phyloP scores from a whole-genome alignment of 768 basidiomycete species.

The Coprinopsis marcescibilis region DNA sequence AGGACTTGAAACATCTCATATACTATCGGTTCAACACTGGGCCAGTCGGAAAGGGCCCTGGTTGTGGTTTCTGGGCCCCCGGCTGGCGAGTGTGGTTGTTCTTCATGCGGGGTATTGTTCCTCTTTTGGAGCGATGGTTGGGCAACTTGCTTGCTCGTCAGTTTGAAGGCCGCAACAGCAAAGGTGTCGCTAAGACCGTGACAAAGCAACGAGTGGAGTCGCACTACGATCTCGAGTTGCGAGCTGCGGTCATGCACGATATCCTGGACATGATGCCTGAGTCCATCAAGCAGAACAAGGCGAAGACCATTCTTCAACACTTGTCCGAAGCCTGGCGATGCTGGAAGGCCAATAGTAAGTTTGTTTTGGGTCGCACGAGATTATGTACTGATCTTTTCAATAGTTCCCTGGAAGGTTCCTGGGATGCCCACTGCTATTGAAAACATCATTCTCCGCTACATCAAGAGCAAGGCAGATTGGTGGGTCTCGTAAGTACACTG shows the following conservation, averaged over 20 bases:
- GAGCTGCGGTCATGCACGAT: constrained; percentile 99
- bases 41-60: constrained; percentile 98
- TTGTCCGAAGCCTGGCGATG: constrained; percentile 98
- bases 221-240: constrained; percentile 94
- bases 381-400: constrained; percentile 1
- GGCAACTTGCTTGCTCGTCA: constrained; percentile 97
- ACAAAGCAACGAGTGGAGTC: constrained; percentile 99
- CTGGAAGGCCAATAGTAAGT: constrained; percentile 86
- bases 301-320: constrained; percentile 99
- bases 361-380: background rate
- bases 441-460: constrained; percentile 97
- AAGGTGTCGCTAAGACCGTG: constrained; percentile 95
- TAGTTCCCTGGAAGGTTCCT: constrained; percentile 98
- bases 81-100: constrained; percentile 99
- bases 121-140: constrained; percentile 95
- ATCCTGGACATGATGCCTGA: constrained; percentile 99
- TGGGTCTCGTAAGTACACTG: constrained; percentile 71
- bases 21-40: constrained; percentile 99
- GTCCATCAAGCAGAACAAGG: constrained; percentile 98
- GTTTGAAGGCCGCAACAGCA: constrained; percentile 96
- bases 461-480: constrained; percentile 99
- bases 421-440: constrained; percentile 99
- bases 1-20: constrained; percentile 97
- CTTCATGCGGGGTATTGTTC: constrained; percentile 99
- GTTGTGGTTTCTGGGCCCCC: constrained; percentile 99